phyloP scores from a whole-genome alignment of 768 basidiomycete species.

The Suillus decipiens region DNA sequence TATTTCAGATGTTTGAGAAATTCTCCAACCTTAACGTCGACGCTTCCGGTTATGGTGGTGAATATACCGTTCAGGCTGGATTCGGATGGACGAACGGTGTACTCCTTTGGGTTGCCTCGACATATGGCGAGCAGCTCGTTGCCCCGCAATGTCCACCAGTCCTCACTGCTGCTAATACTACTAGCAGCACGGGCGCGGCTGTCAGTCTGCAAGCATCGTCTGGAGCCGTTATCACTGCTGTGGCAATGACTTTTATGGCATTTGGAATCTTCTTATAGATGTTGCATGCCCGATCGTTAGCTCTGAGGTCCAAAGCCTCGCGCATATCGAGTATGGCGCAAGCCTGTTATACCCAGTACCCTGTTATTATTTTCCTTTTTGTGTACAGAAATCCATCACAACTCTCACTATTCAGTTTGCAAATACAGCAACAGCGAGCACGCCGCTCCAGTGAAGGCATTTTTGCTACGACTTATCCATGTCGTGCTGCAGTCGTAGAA shows the following conservation, averaged over 20 bases:
- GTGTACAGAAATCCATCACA: neutral
- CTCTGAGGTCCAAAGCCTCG: neutral
- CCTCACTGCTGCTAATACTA: constrained; percentile 10
- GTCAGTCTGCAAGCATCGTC: neutral
- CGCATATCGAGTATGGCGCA: neutral
- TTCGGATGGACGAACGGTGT: constrained; percentile 93
- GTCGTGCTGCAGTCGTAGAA: too few relatives aligned
- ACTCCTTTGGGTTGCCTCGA: constrained; percentile 70
- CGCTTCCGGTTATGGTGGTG: constrained; percentile 78
- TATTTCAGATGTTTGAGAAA: constrained; percentile 80
- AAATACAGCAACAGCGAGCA: too few relatives aligned
- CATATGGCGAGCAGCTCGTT: constrained; percentile 60
- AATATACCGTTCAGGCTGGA: constrained; percentile 86
- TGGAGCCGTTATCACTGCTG: neutral
- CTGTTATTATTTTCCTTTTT: neutral
- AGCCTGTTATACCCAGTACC: neutral
- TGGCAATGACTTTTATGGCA: constrained; percentile 9
- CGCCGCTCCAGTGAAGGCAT: too few relatives aligned
- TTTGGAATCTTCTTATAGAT: constrained; percentile 6
- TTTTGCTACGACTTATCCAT: too few relatives aligned
- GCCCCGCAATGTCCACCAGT: constrained; percentile 64
- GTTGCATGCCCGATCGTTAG: neutral
- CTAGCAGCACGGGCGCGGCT: constrained; percentile 14
- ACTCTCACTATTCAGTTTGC: neutral
- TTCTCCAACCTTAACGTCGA: constrained; percentile 80